Conservation (phyloP, 1,284 basidiomycete species). For the Phellopilus nigrolimitatus region DNA sequence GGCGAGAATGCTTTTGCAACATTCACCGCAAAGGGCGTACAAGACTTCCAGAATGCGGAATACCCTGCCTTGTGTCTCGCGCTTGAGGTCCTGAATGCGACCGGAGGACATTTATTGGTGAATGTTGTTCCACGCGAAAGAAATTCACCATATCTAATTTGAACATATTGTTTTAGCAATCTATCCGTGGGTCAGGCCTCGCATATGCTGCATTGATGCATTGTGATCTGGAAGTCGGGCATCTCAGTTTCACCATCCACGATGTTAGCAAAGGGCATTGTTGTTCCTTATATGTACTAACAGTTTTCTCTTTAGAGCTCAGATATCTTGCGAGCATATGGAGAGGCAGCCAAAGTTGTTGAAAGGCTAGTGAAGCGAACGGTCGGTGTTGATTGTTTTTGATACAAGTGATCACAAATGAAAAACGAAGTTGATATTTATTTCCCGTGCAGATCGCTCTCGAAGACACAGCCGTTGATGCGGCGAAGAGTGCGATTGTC, state of each 20-base stretch:
- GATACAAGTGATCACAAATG: not conserved
- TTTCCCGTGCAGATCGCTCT: slow-evolving; percentile 66
- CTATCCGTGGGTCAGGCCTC: slow-evolving; percentile 87
- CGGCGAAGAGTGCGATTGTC: slow-evolving; percentile 89
- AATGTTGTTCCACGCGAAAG: slow-evolving; percentile 17
- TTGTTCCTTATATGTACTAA: not conserved
- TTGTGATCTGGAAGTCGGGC: slow-evolving; percentile 78
- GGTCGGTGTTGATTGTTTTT: slow-evolving; percentile 44
- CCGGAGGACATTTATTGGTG: slow-evolving; percentile 95
- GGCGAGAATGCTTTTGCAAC: slow-evolving; percentile 91
- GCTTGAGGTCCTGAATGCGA: slow-evolving; percentile 84
- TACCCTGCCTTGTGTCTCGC: slow-evolving; percentile 85
- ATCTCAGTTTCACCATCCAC: slow-evolving; percentile 80
- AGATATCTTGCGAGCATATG: slow-evolving; percentile 79
- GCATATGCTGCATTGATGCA: slow-evolving; percentile 89
- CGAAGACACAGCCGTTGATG: slow-evolving; percentile 82
- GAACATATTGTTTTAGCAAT: slow-evolving; percentile 49
- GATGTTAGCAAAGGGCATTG: slow-evolving; percentile 46
- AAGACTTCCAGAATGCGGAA: slow-evolving; percentile 80
- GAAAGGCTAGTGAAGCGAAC: slow-evolving; percentile 72
- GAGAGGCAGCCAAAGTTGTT: slow-evolving; percentile 76
- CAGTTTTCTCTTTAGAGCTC: slow-evolving; percentile 60
- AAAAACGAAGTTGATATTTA: not conserved
- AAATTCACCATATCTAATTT: slow-evolving; percentile 11
- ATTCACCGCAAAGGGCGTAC: slow-evolving; percentile 76